Base-by-base conservation (phyloP, 257 asterid species). In the Nicotiana benthamiana region DNA sequence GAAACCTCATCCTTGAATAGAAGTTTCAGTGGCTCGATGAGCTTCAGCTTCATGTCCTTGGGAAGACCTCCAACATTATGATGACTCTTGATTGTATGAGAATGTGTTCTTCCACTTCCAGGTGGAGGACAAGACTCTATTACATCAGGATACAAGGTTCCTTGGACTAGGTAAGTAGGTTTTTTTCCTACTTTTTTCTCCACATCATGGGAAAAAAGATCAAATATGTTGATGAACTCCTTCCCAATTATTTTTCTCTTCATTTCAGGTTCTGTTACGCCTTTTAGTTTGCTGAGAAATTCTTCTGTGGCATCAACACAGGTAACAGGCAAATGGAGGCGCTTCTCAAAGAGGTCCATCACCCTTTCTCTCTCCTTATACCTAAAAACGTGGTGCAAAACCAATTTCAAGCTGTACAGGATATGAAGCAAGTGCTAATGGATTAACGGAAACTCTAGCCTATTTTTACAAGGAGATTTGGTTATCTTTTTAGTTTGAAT, bases 101-200 rank as follows among this genome's bases (percentile, higher is more conserved):
- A 96, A 90, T 94, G 99, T 34, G 97, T 91, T 83, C 93, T 90
- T 82, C 97, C 97, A 82, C 94, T 96, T 82, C 99, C 99, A 68
- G 99, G 99, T 60, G 99, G 99, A 0, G 98, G 98, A 84, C 97
- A 96, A 52, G 99, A 96, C 85, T 96, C 98, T 48, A 96, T 96
- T 82, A 96, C 95, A 82, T 96, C 99, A 34, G 99, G 99, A 77
- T 96, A 96, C 87, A 96, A 83, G 10, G 99, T 96, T 84, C 99
- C 99, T 87, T 96, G 99, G 85, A 94, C 98, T 82, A 94, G 87
- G 86, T 89, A 96, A 75, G 88, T 68, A 36, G 98, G 97, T 57
- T 83, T 91, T 74, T 62, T 92, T 17, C 97, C 97, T n/a, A 90
- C 80, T 60, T 89, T 91, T 70, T 86, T 77, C 89, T 94, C 96